Evolutionary conservation across 768 basidiomycete species (phyloP).

Genomic region (Tylopilus balloui): DNA sequence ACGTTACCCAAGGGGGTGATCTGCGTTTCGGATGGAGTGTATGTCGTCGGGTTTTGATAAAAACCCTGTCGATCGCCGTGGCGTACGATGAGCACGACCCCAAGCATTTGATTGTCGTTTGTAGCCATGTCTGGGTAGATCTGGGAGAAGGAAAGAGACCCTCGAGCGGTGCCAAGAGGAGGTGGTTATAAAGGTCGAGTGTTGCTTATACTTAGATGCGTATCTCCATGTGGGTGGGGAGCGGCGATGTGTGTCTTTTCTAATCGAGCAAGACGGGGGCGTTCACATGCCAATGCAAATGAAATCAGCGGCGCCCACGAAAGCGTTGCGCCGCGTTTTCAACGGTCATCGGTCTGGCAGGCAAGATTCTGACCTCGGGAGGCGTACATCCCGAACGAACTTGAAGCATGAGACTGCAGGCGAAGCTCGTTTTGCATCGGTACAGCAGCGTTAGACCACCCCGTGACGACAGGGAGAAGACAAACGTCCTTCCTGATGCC

Average conservation of each 20-base stretch:
- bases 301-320: too few species aligned
- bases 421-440: too few species aligned
- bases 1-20: conserved; percentile 70
- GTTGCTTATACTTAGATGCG: too few species aligned
- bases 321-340: too few species aligned
- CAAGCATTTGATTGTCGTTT: conserved; percentile 37
- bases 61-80: conserved; percentile 65
- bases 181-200: background rate
- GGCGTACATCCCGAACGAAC: too few species aligned
- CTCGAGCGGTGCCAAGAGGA: background rate
- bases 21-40: conserved; percentile 51
- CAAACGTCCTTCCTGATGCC: too few species aligned
- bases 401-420: too few species aligned
- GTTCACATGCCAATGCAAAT: background rate
- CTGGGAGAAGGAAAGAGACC: background rate
- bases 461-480: too few species aligned
- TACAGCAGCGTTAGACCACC: too few species aligned
- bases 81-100: conserved; percentile 52
- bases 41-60: conserved; percentile 58
- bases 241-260: background rate
- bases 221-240: background rate
- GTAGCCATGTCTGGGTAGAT: conserved; percentile 13
- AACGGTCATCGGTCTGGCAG: too few species aligned
- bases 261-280: background rate
- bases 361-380: too few species aligned